Conservation (phyloP, 495 filamentous ascomycete species). For the Neurospora sp. region DNA sequence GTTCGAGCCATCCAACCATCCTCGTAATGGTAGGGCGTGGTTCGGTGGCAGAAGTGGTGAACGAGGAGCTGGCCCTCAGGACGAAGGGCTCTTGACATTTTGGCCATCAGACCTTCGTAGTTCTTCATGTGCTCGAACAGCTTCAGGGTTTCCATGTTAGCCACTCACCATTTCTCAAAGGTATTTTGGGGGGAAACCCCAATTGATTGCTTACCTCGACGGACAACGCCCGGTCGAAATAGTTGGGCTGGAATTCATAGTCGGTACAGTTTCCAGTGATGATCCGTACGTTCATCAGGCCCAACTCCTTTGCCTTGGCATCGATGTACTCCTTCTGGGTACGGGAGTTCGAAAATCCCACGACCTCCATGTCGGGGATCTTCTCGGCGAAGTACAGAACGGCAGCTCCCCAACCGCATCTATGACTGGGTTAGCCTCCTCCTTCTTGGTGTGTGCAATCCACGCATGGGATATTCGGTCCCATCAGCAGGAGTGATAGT, state of each 20-base stretch:
- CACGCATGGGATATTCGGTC: neutral
- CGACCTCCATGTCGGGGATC: conserved; percentile 47
- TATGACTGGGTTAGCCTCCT: conserved; percentile 8
- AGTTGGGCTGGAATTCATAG: conserved; percentile 44
- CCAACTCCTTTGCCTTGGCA: conserved; percentile 38
- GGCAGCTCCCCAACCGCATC: conserved; percentile 57
- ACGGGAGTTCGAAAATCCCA: conserved; percentile 53
- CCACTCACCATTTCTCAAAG: neutral
- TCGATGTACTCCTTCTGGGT: conserved; percentile 58
- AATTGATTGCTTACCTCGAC: conserved; percentile 38
- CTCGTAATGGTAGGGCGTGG: conserved; percentile 55
- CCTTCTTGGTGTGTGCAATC: neutral
- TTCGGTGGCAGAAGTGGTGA: conserved; percentile 51
- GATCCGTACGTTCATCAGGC: conserved; percentile 45
- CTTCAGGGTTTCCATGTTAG: conserved; percentile 6
- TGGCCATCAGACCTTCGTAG: conserved; percentile 53
- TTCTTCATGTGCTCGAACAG: conserved; percentile 71
- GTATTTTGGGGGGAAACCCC: neutral
- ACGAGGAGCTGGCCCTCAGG: conserved; percentile 54
- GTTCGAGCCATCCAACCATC: conserved; percentile 62
- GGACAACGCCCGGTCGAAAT: conserved; percentile 50
- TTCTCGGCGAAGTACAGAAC: conserved; percentile 50
- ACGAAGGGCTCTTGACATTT: conserved; percentile 44
- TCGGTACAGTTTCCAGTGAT: conserved; percentile 51
- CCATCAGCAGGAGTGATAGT: neutral